Evolutionary conservation across 148 eudicot species (phyloP).

Genomic region (Nyssa sinensis): DNA sequence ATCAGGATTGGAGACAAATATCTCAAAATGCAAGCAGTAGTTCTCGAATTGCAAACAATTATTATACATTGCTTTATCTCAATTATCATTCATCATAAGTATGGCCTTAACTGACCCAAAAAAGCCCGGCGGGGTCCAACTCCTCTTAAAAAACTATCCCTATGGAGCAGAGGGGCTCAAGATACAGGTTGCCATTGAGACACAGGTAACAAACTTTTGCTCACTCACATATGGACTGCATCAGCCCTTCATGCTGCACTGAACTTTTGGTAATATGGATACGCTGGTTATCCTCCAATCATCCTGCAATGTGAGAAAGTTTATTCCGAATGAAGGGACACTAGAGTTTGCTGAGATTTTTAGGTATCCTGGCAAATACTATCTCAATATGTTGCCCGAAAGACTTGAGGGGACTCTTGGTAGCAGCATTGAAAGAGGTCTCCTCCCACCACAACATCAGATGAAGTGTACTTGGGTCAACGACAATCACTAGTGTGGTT

Average conservation of each 20-base stretch:
- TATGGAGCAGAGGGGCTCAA: conserved; percentile 33
- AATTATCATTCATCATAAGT: too few species aligned
- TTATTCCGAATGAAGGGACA: conserved; percentile 26
- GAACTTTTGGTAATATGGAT: conserved; percentile 30
- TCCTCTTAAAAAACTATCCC: conserved; percentile 32
- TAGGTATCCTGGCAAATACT: conserved; percentile 15
- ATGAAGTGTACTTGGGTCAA: conserved; percentile 21
- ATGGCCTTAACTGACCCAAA: conserved; percentile 17
- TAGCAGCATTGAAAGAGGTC: conserved; percentile 17
- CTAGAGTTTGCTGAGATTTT: conserved; percentile 20
- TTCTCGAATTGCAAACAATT: too few species aligned
- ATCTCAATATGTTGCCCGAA: conserved; percentile 19
- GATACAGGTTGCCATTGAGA: conserved; percentile 25
- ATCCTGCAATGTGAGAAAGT: conserved; percentile 17
- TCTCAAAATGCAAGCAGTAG: too few species aligned
- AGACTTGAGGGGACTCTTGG: conserved; percentile 12
- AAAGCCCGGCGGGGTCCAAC: conserved; percentile 12
- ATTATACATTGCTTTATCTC: too few species aligned
- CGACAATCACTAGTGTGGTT: conserved; percentile 8
- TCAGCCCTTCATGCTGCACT: conserved; percentile 35
- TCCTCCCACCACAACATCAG: conserved; percentile 13
- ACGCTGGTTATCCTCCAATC: conserved; percentile 27
- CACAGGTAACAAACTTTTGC: conserved; percentile 24
- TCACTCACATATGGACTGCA: conserved; percentile 24
- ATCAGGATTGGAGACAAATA: too few species aligned